These are phyloP conservation scores for Mycena galopus DNA, from an alignment of 768 basidiomycete genomes.

Conservation along the genomic window DNA sequence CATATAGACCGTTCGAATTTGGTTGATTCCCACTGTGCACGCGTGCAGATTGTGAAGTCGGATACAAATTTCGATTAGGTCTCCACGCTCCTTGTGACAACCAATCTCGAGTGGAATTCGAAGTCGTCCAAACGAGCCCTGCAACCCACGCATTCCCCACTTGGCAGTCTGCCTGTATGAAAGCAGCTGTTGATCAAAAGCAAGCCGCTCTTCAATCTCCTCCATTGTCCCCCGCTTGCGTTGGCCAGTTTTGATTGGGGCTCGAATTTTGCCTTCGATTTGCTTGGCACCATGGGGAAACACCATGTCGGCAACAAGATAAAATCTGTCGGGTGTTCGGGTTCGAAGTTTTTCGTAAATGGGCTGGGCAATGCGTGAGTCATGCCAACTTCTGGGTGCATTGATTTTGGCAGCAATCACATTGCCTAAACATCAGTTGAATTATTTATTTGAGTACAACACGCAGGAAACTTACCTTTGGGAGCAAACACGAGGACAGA, in stretches of 20 bases:
- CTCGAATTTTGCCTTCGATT: no score
- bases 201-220: slow-evolving; percentile 41
- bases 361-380: no score
- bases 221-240: slow-evolving; percentile 40
- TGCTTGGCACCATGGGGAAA: no score
- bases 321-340: no score
- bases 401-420: no score
- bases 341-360: no score
- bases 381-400: no score
- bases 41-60: slow-evolving; percentile 52
- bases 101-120: slow-evolving; percentile 54
- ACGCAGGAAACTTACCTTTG: no score
- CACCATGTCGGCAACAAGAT: no score
- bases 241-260: slow-evolving; percentile 46
- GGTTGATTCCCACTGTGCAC: slow-evolving; percentile 52
- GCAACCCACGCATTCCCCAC: slow-evolving; percentile 62
- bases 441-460: no score
- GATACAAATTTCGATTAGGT: slow-evolving; percentile 53
- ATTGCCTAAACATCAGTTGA: no score
- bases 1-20: slow-evolving; percentile 58
- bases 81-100: slow-evolving; percentile 37
- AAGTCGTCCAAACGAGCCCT: slow-evolving; percentile 61
- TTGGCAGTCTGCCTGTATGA: slow-evolving; percentile 63
- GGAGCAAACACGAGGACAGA: no score
- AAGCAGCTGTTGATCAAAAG: slow-evolving; percentile 54